phyloP scores from a whole-genome alignment of 2,329 filamentous ascomycete genomes.

The Karstenula rhodostoma region DNA sequence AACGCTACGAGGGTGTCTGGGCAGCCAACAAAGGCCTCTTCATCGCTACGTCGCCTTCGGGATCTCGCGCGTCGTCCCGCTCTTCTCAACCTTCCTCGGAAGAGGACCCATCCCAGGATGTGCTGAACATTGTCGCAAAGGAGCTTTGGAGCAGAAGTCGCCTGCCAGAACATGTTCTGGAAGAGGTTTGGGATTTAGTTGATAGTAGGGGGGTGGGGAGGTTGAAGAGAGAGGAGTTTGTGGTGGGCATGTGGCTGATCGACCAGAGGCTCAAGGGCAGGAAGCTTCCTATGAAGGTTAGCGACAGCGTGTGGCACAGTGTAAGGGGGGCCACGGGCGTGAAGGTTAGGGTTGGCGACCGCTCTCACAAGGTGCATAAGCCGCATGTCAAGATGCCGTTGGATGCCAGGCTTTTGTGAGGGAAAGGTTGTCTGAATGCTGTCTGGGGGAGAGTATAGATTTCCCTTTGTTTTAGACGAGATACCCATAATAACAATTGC shows the following conservation, averaged over 20 bases:
- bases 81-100: conserved; percentile 13
- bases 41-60: conserved; percentile 31
- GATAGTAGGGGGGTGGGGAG: conserved; percentile 64
- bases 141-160: conserved; percentile 80
- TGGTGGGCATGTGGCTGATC: conserved; percentile 83
- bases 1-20: conserved; percentile 85
- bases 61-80: conserved; percentile 16
- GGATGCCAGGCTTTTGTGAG: background rate
- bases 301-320: conserved; percentile 79
- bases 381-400: conserved; percentile 11
- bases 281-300: conserved; percentile 76
- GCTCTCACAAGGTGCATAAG: conserved; percentile 2
- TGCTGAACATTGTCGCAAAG: conserved; percentile 72
- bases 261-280: conserved; percentile 81
- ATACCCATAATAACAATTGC: conserved; percentile 23
- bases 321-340: conserved; percentile 57
- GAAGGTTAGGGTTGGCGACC: conserved; percentile 41
- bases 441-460: background rate
- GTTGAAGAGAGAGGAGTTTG: conserved; percentile 75
- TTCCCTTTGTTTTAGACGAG: conserved; percentile 8
- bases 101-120: conserved; percentile 56
- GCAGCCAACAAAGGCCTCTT: conserved; percentile 76
- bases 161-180: conserved; percentile 71
- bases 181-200: conserved; percentile 80
- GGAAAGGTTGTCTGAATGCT: background rate